Evolutionary conservation across 257 asterid genomes (phyloP).

Genomic region (Forsythia suspensa): DNA sequence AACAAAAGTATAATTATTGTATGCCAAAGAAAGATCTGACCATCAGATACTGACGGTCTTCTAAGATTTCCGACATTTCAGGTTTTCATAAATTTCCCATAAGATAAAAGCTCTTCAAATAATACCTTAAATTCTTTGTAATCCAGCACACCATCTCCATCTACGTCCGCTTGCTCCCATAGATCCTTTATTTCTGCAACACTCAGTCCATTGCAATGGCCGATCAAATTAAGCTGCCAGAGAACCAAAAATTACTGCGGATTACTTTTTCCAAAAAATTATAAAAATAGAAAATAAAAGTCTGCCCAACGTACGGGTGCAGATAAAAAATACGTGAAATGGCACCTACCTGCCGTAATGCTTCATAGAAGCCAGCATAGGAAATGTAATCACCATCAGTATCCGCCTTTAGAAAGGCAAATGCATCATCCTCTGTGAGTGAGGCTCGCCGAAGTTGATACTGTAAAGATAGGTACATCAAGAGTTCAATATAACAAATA

Average conservation of each 20-base stretch:
- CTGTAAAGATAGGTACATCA: slow-evolving; percentile 39
- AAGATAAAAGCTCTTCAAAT: not conserved
- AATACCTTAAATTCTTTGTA: slow-evolving; percentile 80
- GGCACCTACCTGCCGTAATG: slow-evolving; percentile 64
- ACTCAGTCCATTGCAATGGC: slow-evolving; percentile 84
- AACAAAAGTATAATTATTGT: not conserved
- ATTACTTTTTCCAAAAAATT: not conserved
- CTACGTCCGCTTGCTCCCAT: slow-evolving; percentile 87
- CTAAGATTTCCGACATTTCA: not conserved
- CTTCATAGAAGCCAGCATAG: slow-evolving; percentile 81
- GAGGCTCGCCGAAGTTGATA: slow-evolving; percentile 90
- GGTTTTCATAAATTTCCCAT: not conserved
- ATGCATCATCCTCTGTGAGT: slow-evolving; percentile 82
- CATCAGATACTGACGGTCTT: not conserved
- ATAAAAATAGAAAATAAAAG: not conserved
- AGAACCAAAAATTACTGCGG: slow-evolving; percentile 4
- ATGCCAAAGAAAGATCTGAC: not conserved
- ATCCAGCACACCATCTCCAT: slow-evolving; percentile 80
- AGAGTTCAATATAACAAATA: not conserved
- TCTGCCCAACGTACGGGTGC: not conserved
- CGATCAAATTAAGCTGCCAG: slow-evolving; percentile 81
- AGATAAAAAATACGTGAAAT: not conserved
- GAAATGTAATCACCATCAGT: slow-evolving; percentile 76
- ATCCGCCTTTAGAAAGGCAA: slow-evolving; percentile 85
- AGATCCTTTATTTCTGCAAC: slow-evolving; percentile 74